Evolutionary conservation across 768 basidiomycete species (phyloP), one percentile per base, ranked within the genome.

Genomic region (Leccinum ochraceum): DNA sequence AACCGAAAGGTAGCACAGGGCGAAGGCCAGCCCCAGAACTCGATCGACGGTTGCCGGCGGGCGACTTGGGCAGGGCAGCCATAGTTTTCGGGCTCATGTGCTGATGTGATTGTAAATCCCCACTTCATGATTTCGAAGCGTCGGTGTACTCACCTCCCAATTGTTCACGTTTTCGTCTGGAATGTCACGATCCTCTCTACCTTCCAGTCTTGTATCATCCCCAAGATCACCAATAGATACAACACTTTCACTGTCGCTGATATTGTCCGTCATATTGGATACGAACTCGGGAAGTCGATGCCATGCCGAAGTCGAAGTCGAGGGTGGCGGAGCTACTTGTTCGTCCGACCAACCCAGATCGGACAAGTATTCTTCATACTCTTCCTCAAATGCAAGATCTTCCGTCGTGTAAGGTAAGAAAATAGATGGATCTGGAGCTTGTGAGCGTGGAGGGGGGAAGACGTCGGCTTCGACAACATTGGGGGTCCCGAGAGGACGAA

Each of bases 21-120:
- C 95, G 86, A 53, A 98, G 82, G 14, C 92, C 87, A 28, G 84
- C 83, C 36, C 93, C 93, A 6, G 92, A 90, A 62, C 91, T 93
- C 36, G 92, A 91, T 26, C 94, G 84, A 26, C 95, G 83, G 53
- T 81, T 80, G 48, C 90, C 88, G 16, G 89, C 89, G 17, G 95
- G 95, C 0, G 94, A 95, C 72, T 95, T 95, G 0, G 95, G 92
- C 52, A 98, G 79, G 9, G 94, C 90, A 13, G 92, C 91, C 86
- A 98, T 90, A 3, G 94, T 95, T 75, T 93, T 92, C 4, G 94
- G 94, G 64, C 95, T 96, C 89, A 98, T 91, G 70, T 96, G 95
- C 95, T 95, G 64, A 20, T 63, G 28, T 42, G 9, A 57, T 42
- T 42, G 6, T 62, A 51, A 56, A 44, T 36, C 58, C 7, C 24